Base-by-base conservation (phyloP, 257 asterid species). In the Penstemon eatonii region DNA sequence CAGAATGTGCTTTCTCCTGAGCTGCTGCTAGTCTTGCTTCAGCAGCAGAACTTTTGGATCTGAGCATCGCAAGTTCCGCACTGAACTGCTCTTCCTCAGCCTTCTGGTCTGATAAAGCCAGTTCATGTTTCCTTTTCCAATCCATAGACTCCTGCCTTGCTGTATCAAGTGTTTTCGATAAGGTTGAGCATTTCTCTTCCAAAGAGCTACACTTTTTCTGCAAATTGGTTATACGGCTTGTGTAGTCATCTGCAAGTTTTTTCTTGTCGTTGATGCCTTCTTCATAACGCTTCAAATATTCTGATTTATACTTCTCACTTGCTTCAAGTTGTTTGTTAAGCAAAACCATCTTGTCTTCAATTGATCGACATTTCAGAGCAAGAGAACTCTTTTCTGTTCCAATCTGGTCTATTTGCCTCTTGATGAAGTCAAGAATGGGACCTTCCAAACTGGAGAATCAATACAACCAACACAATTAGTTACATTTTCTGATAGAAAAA, bases 11-110 rank as follows among this genome's bases (percentile, higher is more conserved):
- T 71, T 86, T 89, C 79, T 94, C 99, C 70, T 85, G 88, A 69
- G 97, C 93, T 68, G 99, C 99, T 60, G 89, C 95, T 55, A 94
- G 80, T 79, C 99, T 87, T 70, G 99, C 99, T 75, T 89, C 99
- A 56, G 99, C 96, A 63, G 99, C 99, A 76, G 95, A 86, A 65
- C 87, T 83, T 78, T 82, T 87, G 38, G 98, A 86, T 75, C 80
- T 86, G 59, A 91, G 93, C 79, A 91, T 80, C 6, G 91, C 81
- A 67, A 91, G 79, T 76, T 94, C 98, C 0, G 91, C 84, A 76
- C 73, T 82, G 15, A 76, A 75, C 79, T 89, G 96, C 65, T 87
- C 96, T 76, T 86, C 95, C 76, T 75, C 96, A 47, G 89, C 93
- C 87, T 87, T 91, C 63, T 71, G 90, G 79, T 81, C 83, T 39